Base-by-base conservation (phyloP, 1,284 basidiomycete genomes). In the Athelia sp. region DNA sequence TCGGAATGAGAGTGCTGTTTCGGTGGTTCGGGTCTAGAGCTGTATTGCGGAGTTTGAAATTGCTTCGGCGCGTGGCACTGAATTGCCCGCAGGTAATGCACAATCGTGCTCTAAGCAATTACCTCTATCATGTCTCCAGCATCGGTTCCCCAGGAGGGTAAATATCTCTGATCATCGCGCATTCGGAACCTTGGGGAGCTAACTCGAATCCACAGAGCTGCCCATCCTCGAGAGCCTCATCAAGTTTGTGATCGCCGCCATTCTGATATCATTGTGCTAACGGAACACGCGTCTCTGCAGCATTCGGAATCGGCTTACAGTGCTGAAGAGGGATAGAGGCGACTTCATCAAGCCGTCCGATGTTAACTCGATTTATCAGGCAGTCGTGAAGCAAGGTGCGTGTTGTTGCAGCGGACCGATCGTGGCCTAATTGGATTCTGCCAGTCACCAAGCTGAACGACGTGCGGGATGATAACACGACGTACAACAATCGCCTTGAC, bases 141-240 rank as follows among this genome's bases (percentile, higher is more conserved):
- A 47, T 76, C 82, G 50, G 84, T 89, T 50, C 78, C 85, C 51
- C 87, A 89, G 59, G 85, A 89, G 77, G 86, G 86, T 84, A 55
- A 53, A 71, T 67, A 31, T 45, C 54, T 50, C 45, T 57, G 24
- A 46, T 51, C 26, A 29, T 29, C 26, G 26, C 13, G 26, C 26
- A 40, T 40, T 23, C 23, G 34, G 47, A 49, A 50, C 26, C 52
- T 54, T 60, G 54, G 60, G 59, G 62, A 53, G 56, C 47, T 50
- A 51, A 50, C 57, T 50, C 51, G n/a, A 50, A 61, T 63, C 49
- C 51, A 51, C 62, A 90, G 87, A 98, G 76, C 78, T 96, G 56
- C 87, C 93, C 52, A 94, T 99, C 66, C 86, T 99, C 62, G 96
- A 98, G 75, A 79, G 90, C 22, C 82, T 99, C 58, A 95, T 98